Conservation (phyloP, 495 filamentous ascomycete species). For the Cryomyces minteri region DNA sequence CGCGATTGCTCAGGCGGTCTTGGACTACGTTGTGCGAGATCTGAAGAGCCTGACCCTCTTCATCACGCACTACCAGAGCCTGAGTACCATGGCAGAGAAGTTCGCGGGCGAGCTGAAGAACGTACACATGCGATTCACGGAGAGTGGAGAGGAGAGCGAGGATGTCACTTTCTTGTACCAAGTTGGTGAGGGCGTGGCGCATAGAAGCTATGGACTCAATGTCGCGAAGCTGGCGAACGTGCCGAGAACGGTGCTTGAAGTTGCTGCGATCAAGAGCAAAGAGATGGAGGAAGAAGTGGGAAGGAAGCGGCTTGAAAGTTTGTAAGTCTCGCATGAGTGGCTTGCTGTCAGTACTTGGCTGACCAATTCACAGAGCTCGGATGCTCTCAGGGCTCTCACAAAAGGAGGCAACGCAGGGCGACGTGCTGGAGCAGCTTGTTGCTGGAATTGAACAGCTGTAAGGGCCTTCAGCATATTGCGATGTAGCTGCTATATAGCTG, state of each 20-base stretch:
- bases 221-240: slow-evolving; percentile 78
- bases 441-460: slow-evolving; percentile 16
- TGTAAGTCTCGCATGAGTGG: slow-evolving; percentile 12
- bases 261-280: slow-evolving; percentile 59
- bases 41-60: slow-evolving; percentile 67
- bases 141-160: slow-evolving; percentile 23
- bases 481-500: no score
- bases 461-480: not conserved
- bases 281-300: slow-evolving; percentile 63
- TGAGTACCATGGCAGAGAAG: slow-evolving; percentile 50
- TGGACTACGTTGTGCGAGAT: slow-evolving; percentile 64
- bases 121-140: slow-evolving; percentile 70
- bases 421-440: slow-evolving; percentile 12
- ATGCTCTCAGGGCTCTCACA: slow-evolving; percentile 4
- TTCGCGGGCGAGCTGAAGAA: slow-evolving; percentile 48
- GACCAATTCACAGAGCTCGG: slow-evolving; percentile 5
- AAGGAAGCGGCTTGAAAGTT: slow-evolving; percentile 28
- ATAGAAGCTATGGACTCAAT: slow-evolving; percentile 85
- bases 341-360: slow-evolving; percentile 1
- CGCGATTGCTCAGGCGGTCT: slow-evolving; percentile 84
- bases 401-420: slow-evolving; percentile 4
- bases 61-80: slow-evolving; percentile 90
- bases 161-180: slow-evolving; percentile 31
- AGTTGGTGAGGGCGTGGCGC: slow-evolving; percentile 73
- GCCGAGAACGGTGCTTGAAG: slow-evolving; percentile 52